Conservation (phyloP, 495 filamentous ascomycete species). For the Hypoxylon rickii region DNA sequence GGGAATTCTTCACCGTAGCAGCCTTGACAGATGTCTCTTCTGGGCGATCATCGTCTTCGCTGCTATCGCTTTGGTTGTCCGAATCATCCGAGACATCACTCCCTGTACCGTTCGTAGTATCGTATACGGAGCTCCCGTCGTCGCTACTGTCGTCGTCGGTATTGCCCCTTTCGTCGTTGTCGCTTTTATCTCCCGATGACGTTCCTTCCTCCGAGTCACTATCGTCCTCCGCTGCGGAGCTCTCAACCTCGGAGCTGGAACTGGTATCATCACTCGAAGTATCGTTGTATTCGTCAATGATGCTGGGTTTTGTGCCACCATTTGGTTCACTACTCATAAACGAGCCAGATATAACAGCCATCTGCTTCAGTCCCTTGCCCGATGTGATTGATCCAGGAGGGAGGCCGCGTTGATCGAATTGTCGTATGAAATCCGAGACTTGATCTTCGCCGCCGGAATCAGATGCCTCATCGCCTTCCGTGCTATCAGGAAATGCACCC, state of each 20-base stretch:
- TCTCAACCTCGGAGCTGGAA: slow-evolving; percentile 25
- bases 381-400: slow-evolving; percentile 55
- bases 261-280: slow-evolving; percentile 28
- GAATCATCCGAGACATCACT: neutral
- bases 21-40: slow-evolving; percentile 29
- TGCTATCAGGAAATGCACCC: neutral
- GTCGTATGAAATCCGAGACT: slow-evolving; percentile 38
- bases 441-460: slow-evolving; percentile 39
- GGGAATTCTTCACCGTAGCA: slow-evolving; percentile 38
- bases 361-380: slow-evolving; percentile 45
- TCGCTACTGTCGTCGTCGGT: slow-evolving; percentile 4
- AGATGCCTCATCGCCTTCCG: slow-evolving; percentile 5
- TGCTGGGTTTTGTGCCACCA: slow-evolving; percentile 32
- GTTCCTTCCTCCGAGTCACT: slow-evolving; percentile 4
- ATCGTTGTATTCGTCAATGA: slow-evolving; percentile 40
- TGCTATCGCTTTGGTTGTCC: slow-evolving; percentile 16
- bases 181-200: slow-evolving; percentile 9
- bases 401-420: slow-evolving; percentile 55
- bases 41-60: slow-evolving; percentile 33
- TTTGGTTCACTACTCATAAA: slow-evolving; percentile 30
- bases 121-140: neutral
- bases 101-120: slow-evolving; percentile 2
- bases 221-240: slow-evolving; percentile 22
- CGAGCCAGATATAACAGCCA: slow-evolving; percentile 40
- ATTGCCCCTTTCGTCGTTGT: slow-evolving; percentile 8